Base-by-base conservation (phyloP, 257 asterid species). In the Pogostemon cablin region DNA sequence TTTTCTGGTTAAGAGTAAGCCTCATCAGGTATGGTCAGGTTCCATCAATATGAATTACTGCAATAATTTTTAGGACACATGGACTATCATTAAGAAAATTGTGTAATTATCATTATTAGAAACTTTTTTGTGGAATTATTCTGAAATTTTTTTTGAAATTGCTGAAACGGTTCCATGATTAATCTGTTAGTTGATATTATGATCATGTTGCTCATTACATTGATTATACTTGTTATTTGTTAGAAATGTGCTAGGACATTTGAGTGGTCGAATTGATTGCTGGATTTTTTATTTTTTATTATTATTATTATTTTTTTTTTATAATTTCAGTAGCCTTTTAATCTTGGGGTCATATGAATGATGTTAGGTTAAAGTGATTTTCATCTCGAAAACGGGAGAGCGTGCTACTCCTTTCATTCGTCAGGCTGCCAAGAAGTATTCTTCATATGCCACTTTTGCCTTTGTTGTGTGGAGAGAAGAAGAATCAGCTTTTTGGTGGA, bases 401-500 rank as follows among this genome's bases (percentile, higher is more conserved):
- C 96, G 99, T 54, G 99, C 99, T 46, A 79, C 93, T 59, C 99
- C 99, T 47, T 82, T 89, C 73, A 78, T 91, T 69, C 99, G 99
- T 66, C 96, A 80, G 75, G 91, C 92, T 78, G 92, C 96, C 70
- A 81, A 62, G 79, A 82, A 78, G 63, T 89, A 93, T 77, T 82
- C 86, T 55, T 48, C 96, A 57, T 79, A 85, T 86, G 95, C 96
- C 44, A 70, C 86, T 68, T 93, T 91, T 67, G 99, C 89, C 58
- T 89, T 85, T 79, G 83, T 83, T 60, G 72, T 84, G 57, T 93
- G 96, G 97, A 85, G 79, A 56, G 96, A 89, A 84, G 89, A 82
- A 46, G 97, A 89, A 58, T 85, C 97, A 70, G 64, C 92, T 55
- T 72, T 86, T 50, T 93, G 99, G 99, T 87, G 96, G 96, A 91